Base-by-base conservation (phyloP, 257 asterid species). In the Gentiana dahurica region DNA sequence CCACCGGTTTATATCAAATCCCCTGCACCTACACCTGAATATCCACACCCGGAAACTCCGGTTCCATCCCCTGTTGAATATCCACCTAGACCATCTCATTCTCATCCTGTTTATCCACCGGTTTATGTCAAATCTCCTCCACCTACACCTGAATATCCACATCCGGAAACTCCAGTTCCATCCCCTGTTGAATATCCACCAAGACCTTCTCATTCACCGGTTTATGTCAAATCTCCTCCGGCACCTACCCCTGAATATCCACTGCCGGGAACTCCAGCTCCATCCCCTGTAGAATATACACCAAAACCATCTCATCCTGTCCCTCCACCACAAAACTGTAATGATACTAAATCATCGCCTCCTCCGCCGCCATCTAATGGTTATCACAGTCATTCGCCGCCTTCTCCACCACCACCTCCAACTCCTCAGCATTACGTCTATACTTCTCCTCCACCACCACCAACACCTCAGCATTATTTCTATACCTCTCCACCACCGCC, bases 221-320 rank as follows among this genome's bases (percentile, higher is more conserved):
- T 24, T 3, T 73, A 71, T 33, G 62, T 53, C 34, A 43, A 10
- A 34, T 51, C 62, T 34, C 70, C 70, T 4, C 69, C 71, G 0
- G 67, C 65, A 34, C 67, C 73, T 8, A 49, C 68, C 0, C 55
- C 66, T 2, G 59, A 43, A 53, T 34, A 53, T 41, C 54, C 39
- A 4, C 54, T 53, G 5, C 76, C 77, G 6, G 49, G 75, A 32
- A 59, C 41, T 32, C 69, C 73, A 39, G 63, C 75, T 37, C 72
- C 72, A 47, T 34, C 71, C 10, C 73, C 73, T 0, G 62, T 51
- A 55, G 54, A 39, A 12, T 53, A 66, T 15, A 13, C 56, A 24
- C 62, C 66, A 36, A 32, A 38, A 1, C 75, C 79, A 3, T 60
- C 86, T 6, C 70, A 73, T 15, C 55, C 67, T 36, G 34, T 5